These are phyloP conservation scores for Picea mariana DNA, from an alignment of 83 land plant species.

Conservation along the genomic window DNA sequence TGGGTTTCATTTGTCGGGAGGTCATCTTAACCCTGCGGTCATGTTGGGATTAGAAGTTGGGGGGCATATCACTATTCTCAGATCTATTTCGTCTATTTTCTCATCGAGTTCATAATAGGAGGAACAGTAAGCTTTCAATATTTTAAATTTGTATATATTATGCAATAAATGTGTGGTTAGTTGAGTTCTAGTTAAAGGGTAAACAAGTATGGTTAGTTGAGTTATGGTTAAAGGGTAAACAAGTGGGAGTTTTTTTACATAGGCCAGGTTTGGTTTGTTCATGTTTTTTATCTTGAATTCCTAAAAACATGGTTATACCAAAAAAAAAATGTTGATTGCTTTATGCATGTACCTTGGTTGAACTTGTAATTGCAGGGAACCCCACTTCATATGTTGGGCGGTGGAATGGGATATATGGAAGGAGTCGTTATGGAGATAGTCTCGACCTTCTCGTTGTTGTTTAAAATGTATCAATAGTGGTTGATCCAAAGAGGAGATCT, in stretches of 20 bases:
- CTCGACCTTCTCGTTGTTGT: slow-evolving; percentile 23
- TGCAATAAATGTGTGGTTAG: too few species aligned
- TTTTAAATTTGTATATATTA: background rate
- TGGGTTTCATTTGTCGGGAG: slow-evolving; percentile 36
- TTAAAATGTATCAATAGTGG: slow-evolving; percentile 23
- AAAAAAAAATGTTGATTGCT: background rate
- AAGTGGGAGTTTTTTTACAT: too few species aligned
- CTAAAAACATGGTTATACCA: background rate
- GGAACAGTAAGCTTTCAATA: slow-evolving; percentile 32
- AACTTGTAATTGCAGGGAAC: slow-evolving; percentile 9
- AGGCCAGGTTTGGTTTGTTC: too few species aligned
- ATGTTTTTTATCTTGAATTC: too few species aligned
- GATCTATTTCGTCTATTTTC: slow-evolving; percentile 48
- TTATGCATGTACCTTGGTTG: background rate
- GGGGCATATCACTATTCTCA: slow-evolving; percentile 65
- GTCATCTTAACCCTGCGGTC: too few species aligned
- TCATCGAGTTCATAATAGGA: slow-evolving; percentile 59
- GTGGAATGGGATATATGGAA: background rate
- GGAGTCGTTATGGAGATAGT: slow-evolving; percentile 29
- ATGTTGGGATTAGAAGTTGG: slow-evolving; percentile 15
- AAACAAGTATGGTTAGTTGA: too few species aligned
- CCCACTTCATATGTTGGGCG: slow-evolving; percentile 25
- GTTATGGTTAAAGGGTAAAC: too few species aligned
- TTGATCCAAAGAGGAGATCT: slow-evolving; percentile 13
- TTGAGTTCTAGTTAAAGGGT: too few species aligned